Evolutionary conservation across 2,329 filamentous ascomycete species (phyloP), one percentile per base, ranked within the genome.

Genomic region (Apiospora marii): DNA sequence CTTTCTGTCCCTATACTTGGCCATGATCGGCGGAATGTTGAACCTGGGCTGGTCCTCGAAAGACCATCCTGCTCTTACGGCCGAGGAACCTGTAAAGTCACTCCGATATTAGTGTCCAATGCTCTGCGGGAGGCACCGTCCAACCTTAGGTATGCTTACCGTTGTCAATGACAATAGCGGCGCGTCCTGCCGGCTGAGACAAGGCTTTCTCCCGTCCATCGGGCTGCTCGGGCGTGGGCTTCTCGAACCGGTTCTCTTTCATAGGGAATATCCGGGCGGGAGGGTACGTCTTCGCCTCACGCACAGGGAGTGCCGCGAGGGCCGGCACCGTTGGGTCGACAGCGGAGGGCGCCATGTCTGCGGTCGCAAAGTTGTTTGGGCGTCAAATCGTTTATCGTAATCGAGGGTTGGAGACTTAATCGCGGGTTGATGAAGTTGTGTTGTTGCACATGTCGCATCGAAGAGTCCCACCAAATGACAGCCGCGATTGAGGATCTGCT

Each of bases 121-220:
- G 24, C n/a, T 68, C 41, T 6, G 0, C 19, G 30, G 43, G 12
- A 37, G 30, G 58, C 14, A 41, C 1, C 22, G 16, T n/a, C 58
- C 58, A 41, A n/a, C 5, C 5, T 64, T 64, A 67, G 64, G 61
- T 27, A 67, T 53, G 67, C 83, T 74, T 85, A 97, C 95, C 96
- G 92, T 98, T 98, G 85, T 99, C 96, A 80, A 99, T 98, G 74
- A 99, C 94, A 79, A 99, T 98, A 69, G 95, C 94, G 70, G 92
- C 93, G 67, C 86, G 84, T 72, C 85, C 87, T 22, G 87, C 82
- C 27, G 88, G 84, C 30, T 80, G 81, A 72, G 89, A 84, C 69
- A 89, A 87, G 73, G 94, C 95, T 76, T 89, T 87, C 78, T 90
- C 87, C 79, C 93, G 95, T 68, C 93, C 94, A 78, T 96, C 92